Base-by-base conservation (phyloP, 1,139 yeast species). In the Taphrina populina region DNA sequence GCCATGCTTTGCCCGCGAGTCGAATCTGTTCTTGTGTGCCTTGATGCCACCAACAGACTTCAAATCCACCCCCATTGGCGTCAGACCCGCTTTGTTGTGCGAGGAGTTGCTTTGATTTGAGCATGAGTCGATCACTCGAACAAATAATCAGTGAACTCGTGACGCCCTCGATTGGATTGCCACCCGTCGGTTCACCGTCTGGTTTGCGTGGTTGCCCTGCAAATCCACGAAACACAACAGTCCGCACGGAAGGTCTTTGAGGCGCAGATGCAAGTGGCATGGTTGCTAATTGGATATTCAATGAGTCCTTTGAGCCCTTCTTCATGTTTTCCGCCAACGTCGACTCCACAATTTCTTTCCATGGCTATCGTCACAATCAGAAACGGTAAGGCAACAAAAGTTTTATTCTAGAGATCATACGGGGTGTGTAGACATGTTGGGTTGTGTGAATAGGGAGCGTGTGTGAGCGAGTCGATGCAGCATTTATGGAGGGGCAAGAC, bases 41-140 rank as follows among this genome's bases (percentile, higher is more conserved):
- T 29, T 49, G 54, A 26, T 49, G 54, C 54, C 54, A 49, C 54
- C 54, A 49, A 39, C 54, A 49, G 26, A 49, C 54, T 17, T 49
- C 54, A 52, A 44, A 54, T 32, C 39, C 57, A 49, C 21, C 35
- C 51, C 47, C 37, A 10, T 26, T 53, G n/a, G 21, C 29, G 13
- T 26, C 62, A 11, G 24, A 59, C 59, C 64, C 30, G 61, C 63
- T 51, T 59, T 61, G 41, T 60, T 60, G 34, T 11, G 55, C 52
- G n/a, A 52, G 40, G n/a, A 49, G 24, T 3, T 49, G 54, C 11
- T 30, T 30, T n/a, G 54, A 39, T 20, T 49, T 49, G 27, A 49
- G 46, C 54, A 49, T 49, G 13, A 49, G 19, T 11, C 54, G 40
- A 15, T 49, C 54, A 23, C 33, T 21, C 15, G 34, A 21, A 10